A percentile compares a stretch with the other conserved stretches of the same genome.
Evolutionary conservation across 306 rosid species (phyloP).

Genomic region (Dryas alaskensis): DNA sequence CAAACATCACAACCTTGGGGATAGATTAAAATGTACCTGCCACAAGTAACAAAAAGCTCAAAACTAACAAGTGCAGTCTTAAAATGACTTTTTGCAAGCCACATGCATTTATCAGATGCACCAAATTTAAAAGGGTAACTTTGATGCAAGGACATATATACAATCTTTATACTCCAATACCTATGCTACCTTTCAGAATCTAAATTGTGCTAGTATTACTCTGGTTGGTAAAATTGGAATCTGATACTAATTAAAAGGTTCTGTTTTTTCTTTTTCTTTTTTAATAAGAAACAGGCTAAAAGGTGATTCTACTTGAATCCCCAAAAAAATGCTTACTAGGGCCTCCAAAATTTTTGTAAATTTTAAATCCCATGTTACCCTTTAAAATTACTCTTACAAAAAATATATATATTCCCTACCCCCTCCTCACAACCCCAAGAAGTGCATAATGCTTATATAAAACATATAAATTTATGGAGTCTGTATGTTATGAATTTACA

Average conservation of each 20-base stretch:
- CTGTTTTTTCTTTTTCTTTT: background rate
- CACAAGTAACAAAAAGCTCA: slow-evolving; percentile 30
- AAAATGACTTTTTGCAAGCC: background rate
- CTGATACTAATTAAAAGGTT: background rate
- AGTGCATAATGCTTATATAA: background rate
- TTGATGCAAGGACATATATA: background rate
- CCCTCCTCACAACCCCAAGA: too few species aligned
- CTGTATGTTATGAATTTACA: background rate
- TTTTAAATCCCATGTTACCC: too few species aligned
- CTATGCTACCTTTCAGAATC: background rate
- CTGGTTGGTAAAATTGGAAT: background rate
- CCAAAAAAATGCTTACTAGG: background rate
- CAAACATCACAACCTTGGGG: slow-evolving; percentile 98
- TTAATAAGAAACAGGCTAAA: background rate
- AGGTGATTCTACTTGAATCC: background rate
- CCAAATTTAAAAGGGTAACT: background rate
- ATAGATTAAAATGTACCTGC: slow-evolving; percentile 96
- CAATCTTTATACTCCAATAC: background rate
- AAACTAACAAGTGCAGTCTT: slow-evolving; percentile 2
- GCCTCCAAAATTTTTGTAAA: background rate
- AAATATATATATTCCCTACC: too few species aligned
- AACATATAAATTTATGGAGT: background rate
- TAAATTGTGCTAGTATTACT: background rate
- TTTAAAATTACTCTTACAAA: too few species aligned
- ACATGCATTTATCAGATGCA: background rate